These are phyloP conservation scores for Ceratobasidium sp. DNA, from an alignment of 1,284 basidiomycete genomes.

Conservation along the genomic window DNA sequence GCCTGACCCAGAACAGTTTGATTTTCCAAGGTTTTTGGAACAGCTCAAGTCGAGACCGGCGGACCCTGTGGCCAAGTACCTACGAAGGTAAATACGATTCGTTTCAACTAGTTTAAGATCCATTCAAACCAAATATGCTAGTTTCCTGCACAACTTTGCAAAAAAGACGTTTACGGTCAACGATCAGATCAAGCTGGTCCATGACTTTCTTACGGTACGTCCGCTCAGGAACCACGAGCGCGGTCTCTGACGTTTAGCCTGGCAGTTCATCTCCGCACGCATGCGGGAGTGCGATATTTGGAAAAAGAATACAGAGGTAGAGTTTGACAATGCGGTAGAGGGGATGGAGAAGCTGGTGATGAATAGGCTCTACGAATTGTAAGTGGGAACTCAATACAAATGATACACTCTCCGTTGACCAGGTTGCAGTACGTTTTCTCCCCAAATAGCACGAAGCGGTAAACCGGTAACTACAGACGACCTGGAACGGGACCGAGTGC, in stretches of 20 bases:
- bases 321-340: slow-evolving; percentile 97
- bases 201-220: slow-evolving; percentile 86
- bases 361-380: slow-evolving; percentile 96
- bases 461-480: slow-evolving; percentile 93
- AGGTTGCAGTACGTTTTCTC: slow-evolving; percentile 81
- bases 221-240: neutral
- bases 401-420: slow-evolving; percentile 29
- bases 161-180: slow-evolving; percentile 87
- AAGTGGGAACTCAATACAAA: slow-evolving; percentile 49
- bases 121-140: slow-evolving; percentile 49
- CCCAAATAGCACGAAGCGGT: slow-evolving; percentile 66
- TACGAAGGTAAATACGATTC: slow-evolving; percentile 70
- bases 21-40: slow-evolving; percentile 88
- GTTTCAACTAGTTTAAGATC: neutral
- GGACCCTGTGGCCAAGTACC: slow-evolving; percentile 89
- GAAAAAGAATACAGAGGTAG: slow-evolving; percentile 75
- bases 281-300: slow-evolving; percentile 88
- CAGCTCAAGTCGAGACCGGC: slow-evolving; percentile 86
- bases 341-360: slow-evolving; percentile 99
- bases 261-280: slow-evolving; percentile 82
- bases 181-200: slow-evolving; percentile 93
- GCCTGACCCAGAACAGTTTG: slow-evolving; percentile 57
- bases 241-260: slow-evolving; percentile 29
- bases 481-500: slow-evolving; percentile 89
- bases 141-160: slow-evolving; percentile 89